phyloP scores from a whole-genome alignment of 2,329 filamentous ascomycete species.

The Talaromyces sp. region DNA sequence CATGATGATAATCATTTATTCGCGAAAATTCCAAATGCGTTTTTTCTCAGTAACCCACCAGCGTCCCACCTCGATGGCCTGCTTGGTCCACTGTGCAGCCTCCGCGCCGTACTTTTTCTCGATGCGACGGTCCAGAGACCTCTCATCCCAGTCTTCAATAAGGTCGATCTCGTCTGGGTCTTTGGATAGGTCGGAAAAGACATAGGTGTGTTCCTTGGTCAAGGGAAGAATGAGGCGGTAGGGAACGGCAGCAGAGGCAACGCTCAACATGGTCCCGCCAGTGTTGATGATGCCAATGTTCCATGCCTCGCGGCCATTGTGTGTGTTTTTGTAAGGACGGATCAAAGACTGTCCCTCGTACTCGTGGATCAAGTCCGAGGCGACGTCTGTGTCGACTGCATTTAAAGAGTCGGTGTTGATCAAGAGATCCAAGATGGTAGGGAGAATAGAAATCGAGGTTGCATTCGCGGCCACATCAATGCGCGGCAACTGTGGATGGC shows the following conservation, averaged over 20 bases:
- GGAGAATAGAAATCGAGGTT: constrained; percentile 39
- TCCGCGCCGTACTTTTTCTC: constrained; percentile 23
- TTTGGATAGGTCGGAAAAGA: constrained; percentile 28
- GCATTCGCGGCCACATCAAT: constrained; percentile 35
- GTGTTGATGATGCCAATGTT: constrained; percentile 31
- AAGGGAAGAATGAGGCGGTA: constrained; percentile 67
- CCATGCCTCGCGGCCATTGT: constrained; percentile 28
- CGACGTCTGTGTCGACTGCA: constrained; percentile 23
- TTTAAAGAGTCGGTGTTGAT: constrained; percentile 36
- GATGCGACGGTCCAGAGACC: constrained; percentile 22
- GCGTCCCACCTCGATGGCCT: constrained; percentile 30
- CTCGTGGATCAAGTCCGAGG: constrained; percentile 36
- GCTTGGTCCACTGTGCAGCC: constrained; percentile 28
- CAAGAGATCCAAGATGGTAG: constrained; percentile 42
- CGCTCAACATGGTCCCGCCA: constrained; percentile 46
- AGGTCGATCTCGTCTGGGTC: constrained; percentile 30
- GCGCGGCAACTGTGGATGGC: constrained; percentile 39
- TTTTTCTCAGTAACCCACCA: constrained; percentile 36
- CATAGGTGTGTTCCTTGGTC: constrained; percentile 58
- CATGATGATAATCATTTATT: constrained; percentile 2
- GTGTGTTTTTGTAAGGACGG: constrained; percentile 30
- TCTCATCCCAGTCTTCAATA: constrained; percentile 27
- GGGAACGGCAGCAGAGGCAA: constrained; percentile 71
- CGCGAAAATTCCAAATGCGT: constrained; percentile 18
- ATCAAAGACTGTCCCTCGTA: constrained; percentile 46